A percentile compares a stretch with the other conserved stretches of the same genome.
phyloP scores from a whole-genome alignment of 495 filamentous ascomycete genomes.

The Penicillium pulvis region DNA sequence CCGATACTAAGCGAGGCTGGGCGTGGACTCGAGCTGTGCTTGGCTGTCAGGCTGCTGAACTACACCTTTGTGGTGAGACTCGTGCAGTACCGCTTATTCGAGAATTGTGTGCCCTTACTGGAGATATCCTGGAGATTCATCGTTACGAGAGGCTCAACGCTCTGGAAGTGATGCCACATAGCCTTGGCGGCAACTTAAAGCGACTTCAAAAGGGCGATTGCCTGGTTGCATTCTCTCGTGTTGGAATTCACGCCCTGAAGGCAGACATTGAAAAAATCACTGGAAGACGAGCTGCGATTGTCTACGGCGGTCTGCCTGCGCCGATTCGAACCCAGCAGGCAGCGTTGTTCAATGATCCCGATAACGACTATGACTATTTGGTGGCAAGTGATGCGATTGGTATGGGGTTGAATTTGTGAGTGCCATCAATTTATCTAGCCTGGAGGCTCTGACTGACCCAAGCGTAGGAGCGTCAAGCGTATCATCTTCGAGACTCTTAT shows the following conservation, averaged over 20 bases:
- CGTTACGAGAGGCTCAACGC: slow-evolving; percentile 81
- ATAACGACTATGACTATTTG: slow-evolving; percentile 92
- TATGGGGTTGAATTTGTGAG: slow-evolving; percentile 91
- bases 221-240: slow-evolving; percentile 79
- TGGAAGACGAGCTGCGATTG: slow-evolving; percentile 78
- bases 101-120: slow-evolving; percentile 75
- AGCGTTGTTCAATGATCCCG: slow-evolving; percentile 85
- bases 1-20: slow-evolving; percentile 78
- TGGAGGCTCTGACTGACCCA: slow-evolving; percentile 9
- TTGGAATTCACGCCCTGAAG: slow-evolving; percentile 81
- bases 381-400: slow-evolving; percentile 96
- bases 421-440: slow-evolving; percentile 7
- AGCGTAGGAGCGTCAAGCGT: slow-evolving; percentile 74
- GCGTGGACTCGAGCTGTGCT: slow-evolving; percentile 95
- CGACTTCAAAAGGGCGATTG: slow-evolving; percentile 87
- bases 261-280: slow-evolving; percentile 73
- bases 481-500: slow-evolving; percentile 78
- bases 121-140: slow-evolving; percentile 80
- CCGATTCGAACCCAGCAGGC: slow-evolving; percentile 92
- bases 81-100: slow-evolving; percentile 77
- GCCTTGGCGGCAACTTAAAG: slow-evolving; percentile 61
- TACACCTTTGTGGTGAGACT: slow-evolving; percentile 93
- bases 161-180: slow-evolving; percentile 62
- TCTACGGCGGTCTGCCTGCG: slow-evolving; percentile 90
- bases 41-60: slow-evolving; percentile 79